Evolutionary conservation across 2,329 filamentous ascomycete genomes (phyloP), one percentile per base, ranked within the genome.

Genomic region (Penicillium sp.): DNA sequence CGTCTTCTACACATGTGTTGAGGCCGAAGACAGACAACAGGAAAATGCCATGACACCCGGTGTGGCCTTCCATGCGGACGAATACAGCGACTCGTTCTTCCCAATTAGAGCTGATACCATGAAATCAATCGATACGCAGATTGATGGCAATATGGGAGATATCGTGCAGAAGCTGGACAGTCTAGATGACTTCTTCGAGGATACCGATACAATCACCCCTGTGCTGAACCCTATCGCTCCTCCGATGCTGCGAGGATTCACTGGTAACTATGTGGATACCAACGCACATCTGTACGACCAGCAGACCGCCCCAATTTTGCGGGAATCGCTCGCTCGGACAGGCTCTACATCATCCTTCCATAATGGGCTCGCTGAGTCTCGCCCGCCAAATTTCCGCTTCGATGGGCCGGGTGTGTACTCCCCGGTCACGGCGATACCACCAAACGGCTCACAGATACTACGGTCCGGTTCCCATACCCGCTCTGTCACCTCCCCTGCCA

Each of bases 1-100:
- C 0, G 93, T 94, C 0, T 97, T 97, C 75, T 96, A 96, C 75
- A 96, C 93, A 63, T 97, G 93, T 69, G 89, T 91, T 53, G 89
- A 85, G 61, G 81, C 84, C 4, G 82, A 84, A 52, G 78, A 78
- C 25, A 82, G 87, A 62, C 84, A 84, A 17, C 78, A 82, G 8
- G 85, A 89, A 55, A 67, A 74, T 45, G 83, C 85, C 0, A 84
- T 87, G 4, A 94, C 91, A 0, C 89, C 91, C 1, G 93, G 96
- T 46, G 87, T 99, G 29, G 93, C 96, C 69, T 97, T 99, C 76
- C 90, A 95, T 66, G 84, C 87, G 3, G 95, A 99, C 61, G 93
- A 97, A 60, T 87, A 88, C 12, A 90, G 89, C 66, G 88, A 89
- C 54, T 81, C 83, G 0, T 92, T 93, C 72, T 93, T 93, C 77